Base-by-base conservation (phyloP, 2,329 filamentous ascomycete species). In the Aspergillus hiratsukae region DNA sequence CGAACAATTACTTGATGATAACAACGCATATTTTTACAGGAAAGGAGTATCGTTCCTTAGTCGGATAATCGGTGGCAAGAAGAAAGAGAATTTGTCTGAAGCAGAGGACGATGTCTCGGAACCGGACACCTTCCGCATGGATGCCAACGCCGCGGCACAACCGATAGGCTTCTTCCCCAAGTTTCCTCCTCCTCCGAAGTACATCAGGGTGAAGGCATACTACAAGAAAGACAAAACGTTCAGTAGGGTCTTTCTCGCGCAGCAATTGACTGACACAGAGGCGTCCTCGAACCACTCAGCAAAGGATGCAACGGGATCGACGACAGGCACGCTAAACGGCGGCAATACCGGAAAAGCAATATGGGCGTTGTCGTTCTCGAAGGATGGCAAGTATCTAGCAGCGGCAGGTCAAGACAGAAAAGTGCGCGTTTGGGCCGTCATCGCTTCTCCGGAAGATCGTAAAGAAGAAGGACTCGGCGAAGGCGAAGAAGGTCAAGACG, bases 351-450 rank as follows among this genome's bases (percentile, higher is more conserved):
- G 80, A 51, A 80, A 89, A 58, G 91, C 94, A 0, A 87, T 96
- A 35, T 99, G 94, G 94, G 87, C 93, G 0, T 85, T 90, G 61
- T 90, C 94, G 66, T 97, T 97, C 68, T 97, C 93, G 67, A 87
- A 87, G 58, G 93, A 97, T 75, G 94, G 94, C 4, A 89, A 82
- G 66, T 96, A 92, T 70, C 79, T 99, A 19, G 94, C 94, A 5
- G 91, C 91, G n/a, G 94, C 89, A 10, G 94, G 94, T 3, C 90
- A 93, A 63, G 94, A 97, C 70, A 85, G 85, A 61, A 82, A 92
- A 17, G 86, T 99, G 10, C 83, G 93, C 19, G 84, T 97, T 17
- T 99, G 93, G 89, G 86, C 88, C 1, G 91, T 97, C 3, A 85
- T 99, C 41, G 85, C 90, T 3, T 93, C 87, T 1, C 78, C 85